Evolutionary conservation across 805 yeast species (phyloP).

Genomic region (Starmerella kuoi): DNA sequence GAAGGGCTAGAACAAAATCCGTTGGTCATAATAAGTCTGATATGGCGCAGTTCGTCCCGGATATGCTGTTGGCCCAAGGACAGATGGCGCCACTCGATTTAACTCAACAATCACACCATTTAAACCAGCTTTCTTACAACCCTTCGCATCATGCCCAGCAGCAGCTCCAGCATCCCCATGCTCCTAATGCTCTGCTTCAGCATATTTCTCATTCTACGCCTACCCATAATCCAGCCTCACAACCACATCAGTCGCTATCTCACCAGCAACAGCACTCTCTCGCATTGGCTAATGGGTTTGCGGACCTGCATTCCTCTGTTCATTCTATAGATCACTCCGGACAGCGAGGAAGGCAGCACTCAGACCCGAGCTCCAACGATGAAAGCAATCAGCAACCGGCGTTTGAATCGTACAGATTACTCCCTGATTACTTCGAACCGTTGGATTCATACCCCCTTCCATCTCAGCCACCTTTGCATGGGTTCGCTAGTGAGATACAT

Average conservation of each 20-base stretch:
- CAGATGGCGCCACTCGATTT: background rate
- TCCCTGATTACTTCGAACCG: conserved; percentile 1
- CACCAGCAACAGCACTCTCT: background rate
- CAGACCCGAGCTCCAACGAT: background rate
- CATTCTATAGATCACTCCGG: background rate
- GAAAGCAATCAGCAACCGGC: background rate
- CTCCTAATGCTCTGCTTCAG: background rate
- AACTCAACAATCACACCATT: background rate
- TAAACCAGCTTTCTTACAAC: background rate
- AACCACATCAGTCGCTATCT: background rate
- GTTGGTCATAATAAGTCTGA: background rate
- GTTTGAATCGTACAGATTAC: background rate
- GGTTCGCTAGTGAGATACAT: background rate
- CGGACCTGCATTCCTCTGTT: background rate
- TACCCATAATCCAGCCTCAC: background rate
- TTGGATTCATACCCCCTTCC: conserved; percentile 4
- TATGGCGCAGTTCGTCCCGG: background rate
- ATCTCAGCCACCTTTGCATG: conserved; percentile 1
- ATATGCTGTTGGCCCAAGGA: background rate
- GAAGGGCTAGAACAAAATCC: background rate
- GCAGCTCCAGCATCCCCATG: background rate
- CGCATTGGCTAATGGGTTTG: background rate
- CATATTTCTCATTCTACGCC: no score
- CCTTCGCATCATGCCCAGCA: background rate
- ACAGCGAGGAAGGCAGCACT: background rate